These are phyloP conservation scores for Boletus speciosus DNA, from an alignment of 768 basidiomycete genomes.

Conservation along the genomic window DNA sequence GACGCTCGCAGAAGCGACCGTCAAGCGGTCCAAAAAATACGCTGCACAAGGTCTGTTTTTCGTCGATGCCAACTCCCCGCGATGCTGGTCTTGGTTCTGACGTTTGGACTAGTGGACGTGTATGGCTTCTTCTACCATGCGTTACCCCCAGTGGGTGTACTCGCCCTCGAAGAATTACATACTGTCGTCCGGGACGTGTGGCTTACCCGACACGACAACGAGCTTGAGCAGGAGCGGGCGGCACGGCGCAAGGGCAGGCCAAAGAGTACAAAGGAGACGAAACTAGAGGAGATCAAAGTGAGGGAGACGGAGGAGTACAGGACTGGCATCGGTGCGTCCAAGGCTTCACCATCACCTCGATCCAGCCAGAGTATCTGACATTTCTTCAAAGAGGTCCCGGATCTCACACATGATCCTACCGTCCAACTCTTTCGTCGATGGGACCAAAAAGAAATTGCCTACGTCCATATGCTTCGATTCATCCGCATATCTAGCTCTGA, in stretches of 20 bases:
- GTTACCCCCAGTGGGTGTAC: conserved; percentile 53
- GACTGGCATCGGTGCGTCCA: conserved; percentile 69
- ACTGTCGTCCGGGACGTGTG: conserved; percentile 60
- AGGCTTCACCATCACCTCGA: neutral
- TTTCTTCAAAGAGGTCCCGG: conserved; percentile 59
- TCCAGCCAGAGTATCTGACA: neutral
- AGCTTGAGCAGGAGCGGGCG: conserved; percentile 57
- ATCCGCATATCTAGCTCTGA: conserved; percentile 66
- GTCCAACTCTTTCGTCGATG: conserved; percentile 71
- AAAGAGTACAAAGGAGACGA: conserved; percentile 63
- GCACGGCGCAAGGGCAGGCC: conserved; percentile 71
- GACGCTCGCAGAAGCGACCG: conserved; percentile 55
- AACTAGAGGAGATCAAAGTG: conserved; percentile 67
- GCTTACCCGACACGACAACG: conserved; percentile 68
- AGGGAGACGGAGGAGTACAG: conserved; percentile 71
- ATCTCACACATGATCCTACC: conserved; percentile 69
- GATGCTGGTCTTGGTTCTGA: neutral
- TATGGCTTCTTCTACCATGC: conserved; percentile 76
- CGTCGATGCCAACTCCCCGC: too few relatives aligned
- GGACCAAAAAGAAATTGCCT: conserved; percentile 75
- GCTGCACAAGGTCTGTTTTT: conserved; percentile 43
- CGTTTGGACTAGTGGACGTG: conserved; percentile 49
- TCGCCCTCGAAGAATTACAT: conserved; percentile 68
- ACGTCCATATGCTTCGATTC: conserved; percentile 67
- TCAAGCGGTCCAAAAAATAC: conserved; percentile 57